Percentiles rank a stretch among this genome's conserved stretches.
Evolutionary conservation across 306 rosid genomes (phyloP).

Genomic region (Purshia tridentata): DNA sequence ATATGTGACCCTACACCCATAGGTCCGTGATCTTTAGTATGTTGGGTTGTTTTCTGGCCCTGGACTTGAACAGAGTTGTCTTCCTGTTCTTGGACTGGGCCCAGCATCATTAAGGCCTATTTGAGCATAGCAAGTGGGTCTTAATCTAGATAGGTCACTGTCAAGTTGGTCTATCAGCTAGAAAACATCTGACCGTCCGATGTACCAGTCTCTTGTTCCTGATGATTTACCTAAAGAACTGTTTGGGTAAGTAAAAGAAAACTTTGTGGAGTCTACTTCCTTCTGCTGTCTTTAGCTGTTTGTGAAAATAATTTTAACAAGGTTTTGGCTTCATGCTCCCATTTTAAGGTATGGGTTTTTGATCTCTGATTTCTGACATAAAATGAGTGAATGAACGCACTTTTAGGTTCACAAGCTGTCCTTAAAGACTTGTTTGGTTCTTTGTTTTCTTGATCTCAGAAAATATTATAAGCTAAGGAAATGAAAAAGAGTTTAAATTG

Average conservation of each 20-base stretch:
- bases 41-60: constrained; percentile 50
- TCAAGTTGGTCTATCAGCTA: constrained; percentile 17
- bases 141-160: constrained; percentile 8
- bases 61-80: constrained; percentile 26
- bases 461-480: no score
- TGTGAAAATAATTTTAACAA: background rate
- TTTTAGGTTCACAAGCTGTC: constrained; percentile 1
- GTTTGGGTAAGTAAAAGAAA: background rate
- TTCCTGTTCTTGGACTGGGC: constrained; percentile 27
- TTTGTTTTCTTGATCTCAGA: background rate
- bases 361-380: constrained; percentile 1
- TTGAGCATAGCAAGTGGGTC: constrained; percentile 24
- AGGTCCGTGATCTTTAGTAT: constrained; percentile 26
- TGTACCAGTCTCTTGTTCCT: constrained; percentile 1
- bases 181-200: constrained; percentile 13
- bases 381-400: background rate
- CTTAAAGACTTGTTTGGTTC: background rate
- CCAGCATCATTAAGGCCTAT: constrained; percentile 31
- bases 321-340: constrained; percentile 3
- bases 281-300: constrained; percentile 12
- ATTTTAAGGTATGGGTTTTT: background rate
- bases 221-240: constrained; percentile 10
- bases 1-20: constrained; percentile 18
- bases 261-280: background rate
- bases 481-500: background rate